These are phyloP conservation scores for Gracilaria caudata DNA, from an alignment of 23 red algal species.

Conservation along the genomic window DNA sequence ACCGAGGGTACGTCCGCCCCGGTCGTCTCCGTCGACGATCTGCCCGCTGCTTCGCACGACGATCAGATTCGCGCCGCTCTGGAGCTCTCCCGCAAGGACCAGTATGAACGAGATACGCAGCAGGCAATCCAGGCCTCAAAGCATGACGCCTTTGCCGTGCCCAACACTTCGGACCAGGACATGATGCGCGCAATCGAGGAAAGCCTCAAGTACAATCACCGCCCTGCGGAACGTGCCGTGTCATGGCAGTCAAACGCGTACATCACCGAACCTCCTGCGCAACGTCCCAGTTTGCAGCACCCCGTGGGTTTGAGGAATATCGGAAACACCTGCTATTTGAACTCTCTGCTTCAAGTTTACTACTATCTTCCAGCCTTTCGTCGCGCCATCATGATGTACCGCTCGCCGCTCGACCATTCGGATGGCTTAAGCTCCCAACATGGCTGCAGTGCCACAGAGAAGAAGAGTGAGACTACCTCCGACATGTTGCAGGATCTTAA, in stretches of 20 bases:
- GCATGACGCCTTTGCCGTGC: background rate
- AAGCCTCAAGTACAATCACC: slow-evolving; percentile 41
- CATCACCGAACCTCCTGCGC: background rate
- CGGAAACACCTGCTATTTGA: slow-evolving; percentile 98
- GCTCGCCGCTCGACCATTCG: background rate
- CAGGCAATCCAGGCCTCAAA: slow-evolving; percentile 44
- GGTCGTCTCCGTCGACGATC: background rate
- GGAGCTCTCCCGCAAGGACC: slow-evolving; percentile 43
- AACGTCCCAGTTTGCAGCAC: slow-evolving; percentile 17
- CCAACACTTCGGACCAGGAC: slow-evolving; percentile 23
- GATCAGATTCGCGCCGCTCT: slow-evolving; percentile 6
- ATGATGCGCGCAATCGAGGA: slow-evolving; percentile 66
- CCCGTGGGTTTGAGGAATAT: slow-evolving; percentile 94
- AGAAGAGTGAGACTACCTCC: slow-evolving; percentile 40
- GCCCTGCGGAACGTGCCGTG: slow-evolving; percentile 8
- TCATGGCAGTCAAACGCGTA: slow-evolving; percentile 23
- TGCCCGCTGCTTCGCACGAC: slow-evolving; percentile 2
- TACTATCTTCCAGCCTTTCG: slow-evolving; percentile 85
- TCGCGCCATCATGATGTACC: slow-evolving; percentile 73
- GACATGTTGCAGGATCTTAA: slow-evolving; percentile 2
- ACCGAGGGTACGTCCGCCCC: background rate
- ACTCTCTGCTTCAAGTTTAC: slow-evolving; percentile 95
- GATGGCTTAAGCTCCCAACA: background rate
- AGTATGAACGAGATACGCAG: slow-evolving; percentile 50
- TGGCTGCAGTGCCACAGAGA: background rate